These are phyloP conservation scores for Talaromyces rugulosus DNA, from an alignment of 2,329 filamentous ascomycete genomes.

Conservation along the genomic window DNA sequence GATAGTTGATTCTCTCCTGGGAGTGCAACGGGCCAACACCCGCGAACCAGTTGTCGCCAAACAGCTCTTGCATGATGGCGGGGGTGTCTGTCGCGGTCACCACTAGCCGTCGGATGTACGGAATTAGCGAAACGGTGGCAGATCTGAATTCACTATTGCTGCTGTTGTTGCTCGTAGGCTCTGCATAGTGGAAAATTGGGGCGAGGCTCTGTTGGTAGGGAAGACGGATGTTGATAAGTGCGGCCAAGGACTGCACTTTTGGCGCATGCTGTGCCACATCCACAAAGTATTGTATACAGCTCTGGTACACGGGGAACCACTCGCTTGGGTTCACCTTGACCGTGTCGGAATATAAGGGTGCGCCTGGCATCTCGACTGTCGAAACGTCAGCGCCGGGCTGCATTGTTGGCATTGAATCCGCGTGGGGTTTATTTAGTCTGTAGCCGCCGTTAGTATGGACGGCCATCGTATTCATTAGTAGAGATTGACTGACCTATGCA, in stretches of 20 bases:
- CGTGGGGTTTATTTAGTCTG: neutral
- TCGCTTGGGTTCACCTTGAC: conserved; percentile 64
- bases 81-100: conserved; percentile 91
- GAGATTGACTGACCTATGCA: conserved; percentile 6
- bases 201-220: conserved; percentile 67
- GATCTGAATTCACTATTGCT: conserved; percentile 6
- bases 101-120: conserved; percentile 86
- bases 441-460: neutral
- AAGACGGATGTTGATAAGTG: conserved; percentile 86
- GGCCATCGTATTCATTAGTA: neutral
- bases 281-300: conserved; percentile 82
- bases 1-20: conserved; percentile 84
- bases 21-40: conserved; percentile 81
- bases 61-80: conserved; percentile 80
- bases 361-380: conserved; percentile 1
- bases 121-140: conserved; percentile 63
- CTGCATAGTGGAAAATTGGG: conserved; percentile 35
- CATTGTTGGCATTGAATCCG: neutral
- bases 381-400: conserved; percentile 3
- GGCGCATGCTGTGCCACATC: conserved; percentile 78
- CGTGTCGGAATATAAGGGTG: conserved; percentile 26
- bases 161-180: conserved; percentile 25
- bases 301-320: conserved; percentile 86
- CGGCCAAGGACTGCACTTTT: conserved; percentile 78
- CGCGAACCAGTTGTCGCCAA: conserved; percentile 77